Evolutionary conservation across 2,329 filamentous ascomycete species (phyloP), one percentile per base, ranked within the genome.

Genomic region (Clonostachys rhizophaga): DNA sequence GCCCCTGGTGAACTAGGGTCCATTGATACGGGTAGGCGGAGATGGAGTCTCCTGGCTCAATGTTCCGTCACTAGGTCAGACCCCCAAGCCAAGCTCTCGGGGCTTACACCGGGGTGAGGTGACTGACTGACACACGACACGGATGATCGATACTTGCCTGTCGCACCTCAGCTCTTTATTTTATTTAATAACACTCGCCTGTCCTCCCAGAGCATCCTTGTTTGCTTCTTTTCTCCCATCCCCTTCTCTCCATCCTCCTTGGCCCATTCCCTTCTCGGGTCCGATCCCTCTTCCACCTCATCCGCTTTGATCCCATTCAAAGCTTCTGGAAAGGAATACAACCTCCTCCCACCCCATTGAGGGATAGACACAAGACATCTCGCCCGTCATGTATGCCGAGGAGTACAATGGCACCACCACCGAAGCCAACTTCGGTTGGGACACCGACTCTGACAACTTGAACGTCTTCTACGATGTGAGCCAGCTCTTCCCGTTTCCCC

Each of bases 381-480:
- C 65, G 42, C 60, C 60, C 48, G 36, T 11, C 36, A 39, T 39
- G 36, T 39, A n/a, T 39, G 30, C 34, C 33, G 47, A 47, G 42
- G 55, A 58, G 40, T 82, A 79, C 65, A 76, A 76, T 58, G 78
- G 77, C 60, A 76, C 71, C 46, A 58, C 57, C 33, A 76, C 66
- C 49, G 59, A 60, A 53, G 75, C 77, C 59, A 68, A 78, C 59
- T 65, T 69, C 52, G 78, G 78, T 49, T 75, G 43, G 45, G 47
- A 76, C 62, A 76, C 65, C 46, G 61, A 56, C 11, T 65, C 70
- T 70, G 83, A 69, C 75, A 81, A 96, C 66, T 77, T 95, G 55
- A 96, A 96, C 68, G 71, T 91, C 57, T 95, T 82, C 68, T 96
- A 95, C 70, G 80, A 89, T 65, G 86, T 88, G 71, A 55, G 78